Conservation (phyloP, 805 yeast genomes). For the Lipomyces spencermartinsiae region DNA sequence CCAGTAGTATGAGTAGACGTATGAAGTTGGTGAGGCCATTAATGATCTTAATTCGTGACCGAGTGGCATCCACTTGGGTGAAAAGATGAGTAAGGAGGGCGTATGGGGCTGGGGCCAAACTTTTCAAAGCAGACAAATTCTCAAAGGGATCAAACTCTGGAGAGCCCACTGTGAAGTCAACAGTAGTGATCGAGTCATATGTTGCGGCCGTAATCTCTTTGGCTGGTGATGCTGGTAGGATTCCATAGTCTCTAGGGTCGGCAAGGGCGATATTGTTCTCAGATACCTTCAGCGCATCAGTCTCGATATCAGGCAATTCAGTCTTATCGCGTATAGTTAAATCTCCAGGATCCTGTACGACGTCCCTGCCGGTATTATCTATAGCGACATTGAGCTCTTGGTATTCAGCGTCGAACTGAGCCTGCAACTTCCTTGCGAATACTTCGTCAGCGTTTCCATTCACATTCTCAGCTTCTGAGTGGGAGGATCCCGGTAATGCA, state of each 20-base stretch:
- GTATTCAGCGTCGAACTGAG: slow-evolving; percentile 27
- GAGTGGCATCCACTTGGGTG: slow-evolving; percentile 33
- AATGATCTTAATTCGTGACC: slow-evolving; percentile 38
- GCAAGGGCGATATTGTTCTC: too few relatives aligned
- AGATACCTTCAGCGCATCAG: neutral
- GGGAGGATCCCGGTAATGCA: neutral
- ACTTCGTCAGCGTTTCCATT: slow-evolving; percentile 29
- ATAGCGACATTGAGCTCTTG: neutral
- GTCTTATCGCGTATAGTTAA: neutral
- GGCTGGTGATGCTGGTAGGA: neutral
- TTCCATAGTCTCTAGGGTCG: neutral
- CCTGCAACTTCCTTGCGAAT: slow-evolving; percentile 35
- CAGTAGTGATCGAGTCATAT: slow-evolving; percentile 9
- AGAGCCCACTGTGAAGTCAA: slow-evolving; percentile 13
- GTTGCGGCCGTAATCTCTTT: neutral
- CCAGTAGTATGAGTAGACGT: slow-evolving; percentile 26
- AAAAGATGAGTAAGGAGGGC: slow-evolving; percentile 31
- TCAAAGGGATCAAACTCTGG: neutral
- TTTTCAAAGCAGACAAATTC: neutral
- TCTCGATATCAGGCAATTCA: neutral
- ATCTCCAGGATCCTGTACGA: neutral
- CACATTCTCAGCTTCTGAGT: neutral
- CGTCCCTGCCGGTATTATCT: neutral
- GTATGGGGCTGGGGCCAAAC: slow-evolving; percentile 28
- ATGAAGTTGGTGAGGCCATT: slow-evolving; percentile 37